phyloP scores from a whole-genome alignment of 2,329 filamentous ascomycete genomes.

The Aspergillus transmontanensis region DNA sequence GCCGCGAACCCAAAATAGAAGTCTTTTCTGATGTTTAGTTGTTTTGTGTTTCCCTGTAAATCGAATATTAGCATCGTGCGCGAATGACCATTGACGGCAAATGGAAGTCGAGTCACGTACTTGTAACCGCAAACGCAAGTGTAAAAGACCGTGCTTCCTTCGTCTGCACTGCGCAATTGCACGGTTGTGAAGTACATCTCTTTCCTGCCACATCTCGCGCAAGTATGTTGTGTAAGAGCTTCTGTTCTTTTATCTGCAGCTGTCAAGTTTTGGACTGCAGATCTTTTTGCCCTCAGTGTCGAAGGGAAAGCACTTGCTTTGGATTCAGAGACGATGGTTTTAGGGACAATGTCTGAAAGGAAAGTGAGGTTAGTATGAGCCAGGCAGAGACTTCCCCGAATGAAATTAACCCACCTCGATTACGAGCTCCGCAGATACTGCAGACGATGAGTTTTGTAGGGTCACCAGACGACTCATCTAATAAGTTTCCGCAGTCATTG shows the following conservation, averaged over 20 bases:
- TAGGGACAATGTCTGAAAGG: slow-evolving; percentile 68
- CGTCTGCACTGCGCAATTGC: slow-evolving; percentile 88
- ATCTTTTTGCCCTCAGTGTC: slow-evolving; percentile 78
- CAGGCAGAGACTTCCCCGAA: background rate
- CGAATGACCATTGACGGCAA: background rate
- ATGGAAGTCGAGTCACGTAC: slow-evolving; percentile 52
- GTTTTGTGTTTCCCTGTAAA: slow-evolving; percentile 37
- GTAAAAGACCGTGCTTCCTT: slow-evolving; percentile 92
- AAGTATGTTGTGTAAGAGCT: slow-evolving; percentile 68
- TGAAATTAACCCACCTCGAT: slow-evolving; percentile 64
- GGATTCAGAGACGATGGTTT: slow-evolving; percentile 78
- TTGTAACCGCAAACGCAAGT: slow-evolving; percentile 84
- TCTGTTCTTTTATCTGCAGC: slow-evolving; percentile 76
- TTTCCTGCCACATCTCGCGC: slow-evolving; percentile 76
- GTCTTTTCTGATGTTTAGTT: slow-evolving; percentile 30
- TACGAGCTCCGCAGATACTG: slow-evolving; percentile 82
- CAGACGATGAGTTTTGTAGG: slow-evolving; percentile 76
- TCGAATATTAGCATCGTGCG: slow-evolving; percentile 20
- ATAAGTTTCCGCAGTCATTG: slow-evolving; percentile 85
- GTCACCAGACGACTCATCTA: slow-evolving; percentile 77
- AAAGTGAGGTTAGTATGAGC: slow-evolving; percentile 19
- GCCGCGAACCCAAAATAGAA: slow-evolving; percentile 21
- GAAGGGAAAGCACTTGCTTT: slow-evolving; percentile 91
- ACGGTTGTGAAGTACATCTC: slow-evolving; percentile 84
- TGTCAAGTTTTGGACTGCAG: slow-evolving; percentile 80